Evolutionary conservation across 2,329 filamentous ascomycete genomes (phyloP).

Genomic region (Alternaria arborescens): DNA sequence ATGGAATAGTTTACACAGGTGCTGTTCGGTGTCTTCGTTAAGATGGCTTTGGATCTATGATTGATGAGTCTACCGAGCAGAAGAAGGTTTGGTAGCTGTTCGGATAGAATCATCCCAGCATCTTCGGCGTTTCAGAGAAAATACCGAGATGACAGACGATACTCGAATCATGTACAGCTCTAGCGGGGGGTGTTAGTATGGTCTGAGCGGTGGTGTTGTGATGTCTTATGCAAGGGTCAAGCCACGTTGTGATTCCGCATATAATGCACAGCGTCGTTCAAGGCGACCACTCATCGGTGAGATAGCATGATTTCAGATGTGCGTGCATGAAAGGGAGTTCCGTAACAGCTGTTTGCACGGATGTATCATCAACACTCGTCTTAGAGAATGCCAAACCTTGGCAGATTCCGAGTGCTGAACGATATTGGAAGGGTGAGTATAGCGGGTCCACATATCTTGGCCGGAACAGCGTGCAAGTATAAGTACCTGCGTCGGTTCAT

Average conservation of each 20-base stretch:
- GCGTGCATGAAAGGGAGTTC: not conserved
- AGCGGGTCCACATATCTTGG: not conserved
- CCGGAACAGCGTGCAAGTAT: not conserved
- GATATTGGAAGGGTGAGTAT: not conserved
- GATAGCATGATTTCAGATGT: not conserved
- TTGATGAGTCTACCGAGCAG: not conserved
- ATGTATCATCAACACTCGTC: not conserved
- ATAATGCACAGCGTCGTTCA: not conserved
- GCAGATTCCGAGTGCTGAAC: not conserved
- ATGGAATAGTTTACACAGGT: not conserved
- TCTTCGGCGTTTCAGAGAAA: not conserved
- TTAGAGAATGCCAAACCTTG: not conserved
- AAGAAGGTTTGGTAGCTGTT: not conserved
- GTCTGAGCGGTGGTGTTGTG: not conserved
- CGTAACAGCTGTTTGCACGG: not conserved
- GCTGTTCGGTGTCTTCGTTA: not conserved
- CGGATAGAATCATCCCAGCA: not conserved
- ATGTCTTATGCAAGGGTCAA: constrained; percentile 15
- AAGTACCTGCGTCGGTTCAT: not conserved
- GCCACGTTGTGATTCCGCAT: not conserved
- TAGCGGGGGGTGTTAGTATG: not conserved
- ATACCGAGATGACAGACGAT: not conserved
- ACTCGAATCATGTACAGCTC: not conserved
- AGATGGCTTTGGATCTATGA: not conserved
- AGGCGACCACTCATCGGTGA: not conserved